Percentiles rank a stretch among this genome's conserved stretches.
phyloP scores from a whole-genome alignment of 352 stramenopile species.

The Phytophthora sojae region DNA sequence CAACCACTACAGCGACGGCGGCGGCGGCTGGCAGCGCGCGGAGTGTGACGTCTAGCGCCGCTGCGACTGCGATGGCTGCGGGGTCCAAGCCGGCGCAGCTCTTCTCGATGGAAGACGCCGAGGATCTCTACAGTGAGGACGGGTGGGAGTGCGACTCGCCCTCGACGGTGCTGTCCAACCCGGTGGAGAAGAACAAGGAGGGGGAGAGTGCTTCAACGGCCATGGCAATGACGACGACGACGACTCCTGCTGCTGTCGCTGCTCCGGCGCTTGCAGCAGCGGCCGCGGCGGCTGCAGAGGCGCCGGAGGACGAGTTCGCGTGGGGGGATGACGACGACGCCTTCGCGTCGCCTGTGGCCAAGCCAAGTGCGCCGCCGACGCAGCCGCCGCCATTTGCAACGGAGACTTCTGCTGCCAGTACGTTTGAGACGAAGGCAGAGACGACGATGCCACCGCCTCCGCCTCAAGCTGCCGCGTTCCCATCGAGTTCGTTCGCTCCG shows the following conservation, averaged over 20 bases:
- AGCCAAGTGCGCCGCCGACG: constrained; percentile 1
- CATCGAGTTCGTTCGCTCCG: constrained; percentile 6
- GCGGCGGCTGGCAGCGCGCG: not conserved
- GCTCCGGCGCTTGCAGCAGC: constrained; percentile 1
- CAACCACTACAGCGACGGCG: not conserved
- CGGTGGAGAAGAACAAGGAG: constrained; percentile 28
- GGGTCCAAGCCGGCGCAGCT: constrained; percentile 50
- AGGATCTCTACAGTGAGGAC: constrained; percentile 77
- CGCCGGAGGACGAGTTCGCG: constrained; percentile 45
- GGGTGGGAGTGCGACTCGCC: constrained; percentile 79
- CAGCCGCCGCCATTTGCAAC: constrained; percentile 13
- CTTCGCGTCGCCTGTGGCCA: constrained; percentile 27
- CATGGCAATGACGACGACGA: not conserved
- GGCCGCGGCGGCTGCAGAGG: constrained; percentile 10
- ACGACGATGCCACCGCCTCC: constrained; percentile 5
- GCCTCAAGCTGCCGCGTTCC: constrained; percentile 3
- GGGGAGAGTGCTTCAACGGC: constrained; percentile 2
- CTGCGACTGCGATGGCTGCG: not conserved
- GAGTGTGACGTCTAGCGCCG: not conserved
- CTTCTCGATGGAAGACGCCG: constrained; percentile 81
- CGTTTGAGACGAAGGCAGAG: constrained; percentile 16
- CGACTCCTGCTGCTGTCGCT: not conserved
- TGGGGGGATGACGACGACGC: constrained; percentile 57
- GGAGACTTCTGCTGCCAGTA: constrained; percentile 5
- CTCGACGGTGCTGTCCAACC: constrained; percentile 66